Evolutionary conservation across 2,329 filamentous ascomycete species (phyloP), one percentile per base, ranked within the genome.

Genomic region (Triangularia setosa): DNA sequence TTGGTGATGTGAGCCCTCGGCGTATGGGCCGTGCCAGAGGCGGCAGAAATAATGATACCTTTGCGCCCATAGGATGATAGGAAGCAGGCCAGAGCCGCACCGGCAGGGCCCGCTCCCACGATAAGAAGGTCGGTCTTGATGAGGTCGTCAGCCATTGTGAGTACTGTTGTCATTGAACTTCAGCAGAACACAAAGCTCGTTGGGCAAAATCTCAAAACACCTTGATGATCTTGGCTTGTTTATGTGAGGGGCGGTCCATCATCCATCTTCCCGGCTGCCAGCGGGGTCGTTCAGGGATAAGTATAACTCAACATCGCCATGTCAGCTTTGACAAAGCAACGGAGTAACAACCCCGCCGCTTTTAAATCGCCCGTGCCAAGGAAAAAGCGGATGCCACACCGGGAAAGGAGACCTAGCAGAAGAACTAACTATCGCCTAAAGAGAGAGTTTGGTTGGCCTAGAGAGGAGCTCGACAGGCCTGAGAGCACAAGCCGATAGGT

Each of bases 1-100:
- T 86, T 87, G 57, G 81, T 85, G 61, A 87, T 84, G 69, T 87
- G 84, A 0, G 84, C 84, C 48, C 85, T 75, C 1, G 85, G 85
- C 1, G 84, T 85, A 66, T 83, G 75, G 1, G 84, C 83, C 0
- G 80, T 84, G 5, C 79, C 78, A 0, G 81, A 71, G 0, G 80
- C 78, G 1, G 77, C 71, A 8, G 79, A 79, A 60, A 88, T 77
- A 68, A 87, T 80, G 60, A 87, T 77, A 0, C 85, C 86, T 30
- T 75, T 81, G 3, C 83, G 71, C 77, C 81, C 80, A 75, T 84
- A 74, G 12, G 76, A 75, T 2, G 76, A 74, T 1, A 85, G 77
- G 63, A 86, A 86, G 66, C 80, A 83, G 2, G 83, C 83, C 44
- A 86, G 71, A 1, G 81, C 75, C 3, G 81, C 83, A 2, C 84